Conservation (phyloP, 2,329 filamentous ascomycete species). For the Rhynchosporium secalis region DNA sequence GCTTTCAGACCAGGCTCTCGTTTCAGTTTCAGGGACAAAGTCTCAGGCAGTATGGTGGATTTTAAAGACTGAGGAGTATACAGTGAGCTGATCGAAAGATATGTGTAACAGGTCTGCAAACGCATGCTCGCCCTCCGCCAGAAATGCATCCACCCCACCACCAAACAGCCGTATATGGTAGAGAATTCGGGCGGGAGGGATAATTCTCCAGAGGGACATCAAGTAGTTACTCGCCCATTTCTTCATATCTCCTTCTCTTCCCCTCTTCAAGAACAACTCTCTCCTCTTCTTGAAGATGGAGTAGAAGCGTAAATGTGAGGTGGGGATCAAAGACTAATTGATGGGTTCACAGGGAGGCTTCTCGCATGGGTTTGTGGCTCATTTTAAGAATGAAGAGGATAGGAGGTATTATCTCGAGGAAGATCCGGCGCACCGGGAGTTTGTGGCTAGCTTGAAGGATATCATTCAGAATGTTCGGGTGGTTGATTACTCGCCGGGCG, state of each 20-base stretch:
- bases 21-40: too few species aligned
- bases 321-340: not conserved
- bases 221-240: slow-evolving; percentile 47
- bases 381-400: slow-evolving; percentile 64
- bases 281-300: too few species aligned
- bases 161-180: slow-evolving; percentile 60
- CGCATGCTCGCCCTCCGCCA: slow-evolving; percentile 58
- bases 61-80: not conserved
- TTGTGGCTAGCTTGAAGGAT: slow-evolving; percentile 52
- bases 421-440: slow-evolving; percentile 64
- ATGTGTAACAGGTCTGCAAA: slow-evolving; percentile 49
- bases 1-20: too few species aligned
- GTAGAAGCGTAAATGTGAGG: too few species aligned
- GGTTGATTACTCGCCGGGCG: slow-evolving; percentile 59
- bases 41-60: too few species aligned
- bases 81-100: not conserved
- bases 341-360: slow-evolving; percentile 53
- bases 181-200: slow-evolving; percentile 59
- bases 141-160: slow-evolving; percentile 59
- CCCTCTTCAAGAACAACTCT: not conserved
- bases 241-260: not conserved
- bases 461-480: slow-evolving; percentile 56
- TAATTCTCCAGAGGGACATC: slow-evolving; percentile 59
- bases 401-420: slow-evolving; percentile 66
- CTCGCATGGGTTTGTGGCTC: slow-evolving; percentile 68